Percentiles rank a stretch among this genome's conserved stretches.
Evolutionary conservation across 805 yeast species (phyloP).

Genomic region (Dipodascus albidus): DNA sequence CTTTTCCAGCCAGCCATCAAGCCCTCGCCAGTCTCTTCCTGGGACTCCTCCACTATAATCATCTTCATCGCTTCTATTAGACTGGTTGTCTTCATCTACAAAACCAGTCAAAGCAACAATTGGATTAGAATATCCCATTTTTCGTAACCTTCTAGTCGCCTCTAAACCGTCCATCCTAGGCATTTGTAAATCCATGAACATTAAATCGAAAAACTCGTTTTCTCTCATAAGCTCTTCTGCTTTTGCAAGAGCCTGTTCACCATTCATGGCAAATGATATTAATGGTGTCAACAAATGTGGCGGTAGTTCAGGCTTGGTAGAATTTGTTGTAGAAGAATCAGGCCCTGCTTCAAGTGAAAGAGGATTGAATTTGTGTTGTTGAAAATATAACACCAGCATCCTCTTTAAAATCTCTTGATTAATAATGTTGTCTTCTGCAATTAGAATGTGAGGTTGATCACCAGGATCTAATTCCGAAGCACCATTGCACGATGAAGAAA

Average conservation of each 20-base stretch:
- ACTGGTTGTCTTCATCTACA: constrained; percentile 82
- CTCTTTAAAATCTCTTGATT: constrained; percentile 89
- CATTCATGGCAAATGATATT: constrained; percentile 77
- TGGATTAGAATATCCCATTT: constrained; percentile 52
- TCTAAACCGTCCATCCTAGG: constrained; percentile 83
- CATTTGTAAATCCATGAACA: constrained; percentile 98
- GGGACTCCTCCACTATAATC: constrained; percentile 3
- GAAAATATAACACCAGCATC: constrained; percentile 78
- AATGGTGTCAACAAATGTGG: constrained; percentile 29
- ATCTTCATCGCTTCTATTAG: constrained; percentile 21
- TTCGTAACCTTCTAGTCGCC: constrained; percentile 69
- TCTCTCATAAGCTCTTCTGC: constrained; percentile 36
- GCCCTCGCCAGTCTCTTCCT: constrained; percentile 80
- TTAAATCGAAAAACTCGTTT: constrained; percentile 41
- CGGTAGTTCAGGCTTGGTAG: not conserved
- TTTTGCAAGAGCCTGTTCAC: constrained; percentile 71
- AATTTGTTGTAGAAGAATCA: not conserved
- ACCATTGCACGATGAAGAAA: not conserved
- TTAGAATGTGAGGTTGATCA: constrained; percentile 39
- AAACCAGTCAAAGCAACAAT: constrained; percentile 93
- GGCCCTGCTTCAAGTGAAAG: not conserved
- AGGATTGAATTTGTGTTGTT: not conserved
- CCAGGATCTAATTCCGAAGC: not conserved
- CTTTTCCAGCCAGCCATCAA: constrained; percentile 83
- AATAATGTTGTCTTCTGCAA: constrained; percentile 90